Conservation (phyloP, 2,329 filamentous ascomycete genomes). For the Pseudogymnoascus sp. region DNA sequence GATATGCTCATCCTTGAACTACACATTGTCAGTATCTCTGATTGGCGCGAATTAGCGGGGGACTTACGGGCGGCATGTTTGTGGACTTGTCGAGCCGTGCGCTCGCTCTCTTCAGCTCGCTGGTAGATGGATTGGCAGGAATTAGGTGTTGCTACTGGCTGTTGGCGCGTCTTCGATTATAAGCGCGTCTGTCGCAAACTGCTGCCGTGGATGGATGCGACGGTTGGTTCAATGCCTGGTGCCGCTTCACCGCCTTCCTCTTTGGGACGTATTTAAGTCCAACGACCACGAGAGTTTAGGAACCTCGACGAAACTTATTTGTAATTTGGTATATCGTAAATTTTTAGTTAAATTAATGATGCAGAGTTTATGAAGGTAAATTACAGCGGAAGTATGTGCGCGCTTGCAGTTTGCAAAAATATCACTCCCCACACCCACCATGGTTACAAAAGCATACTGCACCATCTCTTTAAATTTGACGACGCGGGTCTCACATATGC, state of each 20-base stretch:
- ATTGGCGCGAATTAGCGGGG: not conserved
- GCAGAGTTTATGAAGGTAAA: not conserved
- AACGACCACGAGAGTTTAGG: not conserved
- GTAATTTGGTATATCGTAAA: not conserved
- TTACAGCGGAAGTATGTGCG: not conserved
- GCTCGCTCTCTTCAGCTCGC: not conserved
- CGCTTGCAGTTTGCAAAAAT: not conserved
- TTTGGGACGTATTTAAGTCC: not conserved
- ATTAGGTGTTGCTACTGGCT: constrained; percentile 1
- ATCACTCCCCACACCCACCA: no score
- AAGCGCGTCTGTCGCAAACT: constrained; percentile 8
- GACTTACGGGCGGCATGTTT: constrained; percentile 8
- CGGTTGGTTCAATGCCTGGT: not conserved
- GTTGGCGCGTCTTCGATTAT: constrained; percentile 5
- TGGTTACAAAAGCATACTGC: no score
- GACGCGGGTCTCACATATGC: not conserved
- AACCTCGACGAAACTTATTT: not conserved
- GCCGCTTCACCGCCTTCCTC: not conserved
- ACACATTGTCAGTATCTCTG: not conserved
- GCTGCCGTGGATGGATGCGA: not conserved
- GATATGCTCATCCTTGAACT: constrained; percentile 44
- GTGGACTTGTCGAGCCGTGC: constrained; percentile 3
- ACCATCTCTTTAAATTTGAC: not conserved
- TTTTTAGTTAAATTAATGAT: not conserved
- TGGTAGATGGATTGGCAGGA: constrained; percentile 6